Evolutionary conservation across 2,329 filamentous ascomycete genomes (phyloP).

Genomic region (Pseudogymnoascus sp.): DNA sequence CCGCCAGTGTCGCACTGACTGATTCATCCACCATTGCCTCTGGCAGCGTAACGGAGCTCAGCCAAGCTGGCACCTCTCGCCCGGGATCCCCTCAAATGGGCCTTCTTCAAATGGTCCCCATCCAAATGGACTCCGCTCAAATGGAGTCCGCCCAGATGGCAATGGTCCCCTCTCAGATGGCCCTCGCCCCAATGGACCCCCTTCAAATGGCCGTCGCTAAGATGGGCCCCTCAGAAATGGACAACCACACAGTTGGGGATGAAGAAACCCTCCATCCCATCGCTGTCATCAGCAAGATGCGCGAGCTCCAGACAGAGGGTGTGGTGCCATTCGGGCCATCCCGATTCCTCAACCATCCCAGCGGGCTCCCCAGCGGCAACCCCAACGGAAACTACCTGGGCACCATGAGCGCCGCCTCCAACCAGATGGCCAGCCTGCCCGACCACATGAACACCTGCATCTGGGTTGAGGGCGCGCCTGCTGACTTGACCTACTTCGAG

Average conservation of each 20-base stretch:
- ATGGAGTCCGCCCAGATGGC: background rate
- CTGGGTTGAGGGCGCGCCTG: slow-evolving; percentile 20
- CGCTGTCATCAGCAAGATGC: background rate
- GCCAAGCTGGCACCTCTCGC: background rate
- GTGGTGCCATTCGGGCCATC: background rate
- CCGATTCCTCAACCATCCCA: background rate
- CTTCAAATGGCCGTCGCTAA: background rate
- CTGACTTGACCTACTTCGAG: slow-evolving; percentile 3
- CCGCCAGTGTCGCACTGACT: background rate
- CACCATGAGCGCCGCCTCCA: background rate
- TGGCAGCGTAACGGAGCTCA: background rate
- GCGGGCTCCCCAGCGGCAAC: background rate
- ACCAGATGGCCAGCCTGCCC: slow-evolving; percentile 12
- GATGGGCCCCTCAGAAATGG: background rate
- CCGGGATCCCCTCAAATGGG: background rate
- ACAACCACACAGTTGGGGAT: background rate
- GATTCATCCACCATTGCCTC: background rate
- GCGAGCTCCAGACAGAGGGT: background rate
- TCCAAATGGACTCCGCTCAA: background rate
- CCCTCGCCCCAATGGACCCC: background rate
- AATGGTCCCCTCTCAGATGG: background rate
- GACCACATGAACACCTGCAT: slow-evolving; percentile 20
- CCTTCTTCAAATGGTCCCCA: background rate
- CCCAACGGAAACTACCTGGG: slow-evolving; percentile 1
- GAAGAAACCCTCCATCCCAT: background rate